phyloP scores from a whole-genome alignment of 1,284 basidiomycete genomes.

The Leccinum variabile region DNA sequence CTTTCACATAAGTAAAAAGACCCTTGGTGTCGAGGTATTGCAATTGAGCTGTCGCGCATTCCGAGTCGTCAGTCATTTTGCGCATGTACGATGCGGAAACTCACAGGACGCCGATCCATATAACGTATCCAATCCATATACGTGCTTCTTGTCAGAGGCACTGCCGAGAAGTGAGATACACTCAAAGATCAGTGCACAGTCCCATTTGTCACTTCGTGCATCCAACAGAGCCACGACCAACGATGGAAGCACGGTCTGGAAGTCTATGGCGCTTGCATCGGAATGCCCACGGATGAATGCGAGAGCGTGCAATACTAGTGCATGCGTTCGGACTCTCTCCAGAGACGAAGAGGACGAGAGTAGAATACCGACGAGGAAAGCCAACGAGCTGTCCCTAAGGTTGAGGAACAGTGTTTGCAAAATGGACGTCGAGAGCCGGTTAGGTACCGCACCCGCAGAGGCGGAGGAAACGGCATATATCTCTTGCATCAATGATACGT shows the following conservation, averaged over 20 bases:
- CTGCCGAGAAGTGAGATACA: conserved; percentile 55
- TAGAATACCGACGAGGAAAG: conserved; percentile 81
- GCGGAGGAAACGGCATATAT: conserved; percentile 67
- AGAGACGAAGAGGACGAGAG: conserved; percentile 31
- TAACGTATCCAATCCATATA: conserved; percentile 83
- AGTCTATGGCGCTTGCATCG: conserved; percentile 65
- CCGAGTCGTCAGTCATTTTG: conserved; percentile 7
- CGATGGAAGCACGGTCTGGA: conserved; percentile 84
- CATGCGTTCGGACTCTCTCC: conserved; percentile 42
- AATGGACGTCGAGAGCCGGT: conserved; percentile 52
- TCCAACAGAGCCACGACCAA: conserved; percentile 69
- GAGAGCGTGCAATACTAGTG: conserved; percentile 53
- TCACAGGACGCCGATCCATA: conserved; percentile 72
- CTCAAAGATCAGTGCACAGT: conserved; percentile 65
- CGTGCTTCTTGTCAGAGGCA: conserved; percentile 45
- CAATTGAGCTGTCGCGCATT: conserved; percentile 49
- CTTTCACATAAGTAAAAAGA: conserved; percentile 63
- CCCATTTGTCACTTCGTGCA: conserved; percentile 54
- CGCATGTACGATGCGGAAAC: conserved; percentile 27
- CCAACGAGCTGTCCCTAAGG: conserved; percentile 70
- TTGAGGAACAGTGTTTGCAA: conserved; percentile 68
- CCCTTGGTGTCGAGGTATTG: conserved; percentile 82
- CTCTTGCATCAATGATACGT: conserved; percentile 54
- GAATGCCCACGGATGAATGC: conserved; percentile 80
- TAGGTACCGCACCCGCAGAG: conserved; percentile 38